Conservation (phyloP, 2,329 filamentous ascomycete genomes). For the Cryphonectria nitschkei region DNA sequence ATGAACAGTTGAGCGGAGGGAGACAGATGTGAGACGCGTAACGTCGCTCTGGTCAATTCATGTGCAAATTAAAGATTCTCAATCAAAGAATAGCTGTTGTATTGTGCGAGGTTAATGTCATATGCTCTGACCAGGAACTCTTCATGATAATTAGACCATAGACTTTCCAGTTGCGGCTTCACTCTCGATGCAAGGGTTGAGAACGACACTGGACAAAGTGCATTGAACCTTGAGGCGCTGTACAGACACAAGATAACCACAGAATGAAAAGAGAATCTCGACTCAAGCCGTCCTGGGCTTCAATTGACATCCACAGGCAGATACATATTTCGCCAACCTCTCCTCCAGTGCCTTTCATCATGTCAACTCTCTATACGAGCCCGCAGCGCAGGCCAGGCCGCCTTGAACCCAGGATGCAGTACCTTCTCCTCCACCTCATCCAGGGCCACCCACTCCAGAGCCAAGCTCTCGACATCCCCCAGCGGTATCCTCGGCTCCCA, state of each 20-base stretch:
- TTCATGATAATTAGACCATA: too few species aligned
- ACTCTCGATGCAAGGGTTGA: too few species aligned
- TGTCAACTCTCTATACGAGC: neutral
- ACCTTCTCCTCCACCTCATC: neutral
- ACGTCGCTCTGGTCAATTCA: neutral
- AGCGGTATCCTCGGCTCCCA: slow-evolving; percentile 9
- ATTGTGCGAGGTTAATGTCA: too few species aligned
- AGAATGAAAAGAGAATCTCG: neutral
- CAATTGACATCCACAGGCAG: too few species aligned
- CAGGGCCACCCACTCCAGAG: slow-evolving; percentile 14
- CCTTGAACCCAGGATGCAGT: slow-evolving; percentile 13
- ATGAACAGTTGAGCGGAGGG: neutral
- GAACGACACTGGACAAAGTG: too few species aligned
- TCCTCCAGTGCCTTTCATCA: neutral
- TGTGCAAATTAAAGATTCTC: neutral
- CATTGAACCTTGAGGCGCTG: too few species aligned
- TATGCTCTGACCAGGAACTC: too few species aligned
- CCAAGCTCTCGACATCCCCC: slow-evolving; percentile 5
- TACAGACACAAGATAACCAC: too few species aligned
- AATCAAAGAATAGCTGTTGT: neutral
- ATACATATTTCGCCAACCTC: too few species aligned
- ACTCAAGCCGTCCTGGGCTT: neutral
- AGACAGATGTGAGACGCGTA: neutral
- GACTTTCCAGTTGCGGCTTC: too few species aligned
- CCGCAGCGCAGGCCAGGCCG: slow-evolving; percentile 10